phyloP scores from a whole-genome alignment of 2,329 filamentous ascomycete species.

The Xylariaceae sp. region DNA sequence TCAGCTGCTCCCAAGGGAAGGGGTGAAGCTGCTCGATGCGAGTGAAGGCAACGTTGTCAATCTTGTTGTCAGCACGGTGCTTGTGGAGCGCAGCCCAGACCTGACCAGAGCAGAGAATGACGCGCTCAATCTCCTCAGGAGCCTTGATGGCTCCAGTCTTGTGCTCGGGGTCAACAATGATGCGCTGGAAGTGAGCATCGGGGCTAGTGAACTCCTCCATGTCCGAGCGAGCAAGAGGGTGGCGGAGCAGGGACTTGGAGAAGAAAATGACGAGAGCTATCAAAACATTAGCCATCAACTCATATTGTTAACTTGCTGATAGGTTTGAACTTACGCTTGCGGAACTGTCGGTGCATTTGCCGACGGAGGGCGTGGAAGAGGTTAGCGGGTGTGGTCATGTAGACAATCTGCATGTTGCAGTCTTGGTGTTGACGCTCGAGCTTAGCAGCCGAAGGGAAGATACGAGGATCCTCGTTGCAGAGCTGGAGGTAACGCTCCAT shows the following conservation, averaged over 20 bases:
- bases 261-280: slow-evolving; percentile 93
- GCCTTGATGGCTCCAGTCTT: slow-evolving; percentile 66
- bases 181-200: slow-evolving; percentile 92
- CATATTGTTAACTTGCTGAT: neutral
- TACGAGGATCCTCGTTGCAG: slow-evolving; percentile 92
- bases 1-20: slow-evolving; percentile 96
- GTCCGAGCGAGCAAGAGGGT: slow-evolving; percentile 82
- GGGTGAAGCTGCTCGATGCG: slow-evolving; percentile 97
- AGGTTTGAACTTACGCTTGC: slow-evolving; percentile 70
- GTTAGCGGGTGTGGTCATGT: slow-evolving; percentile 95
- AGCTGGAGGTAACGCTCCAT: slow-evolving; percentile 97
- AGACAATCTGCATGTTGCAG: slow-evolving; percentile 98
- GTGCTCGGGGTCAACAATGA: slow-evolving; percentile 87
- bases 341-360: slow-evolving; percentile 98
- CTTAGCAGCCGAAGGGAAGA: slow-evolving; percentile 84
- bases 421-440: slow-evolving; percentile 97
- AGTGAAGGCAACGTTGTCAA: slow-evolving; percentile 89
- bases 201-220: slow-evolving; percentile 82
- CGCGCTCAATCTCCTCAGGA: slow-evolving; percentile 83
- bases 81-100: slow-evolving; percentile 88
- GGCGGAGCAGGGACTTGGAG: slow-evolving; percentile 92
- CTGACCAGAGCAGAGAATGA: slow-evolving; percentile 91
- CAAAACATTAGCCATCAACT: slow-evolving; percentile 22
- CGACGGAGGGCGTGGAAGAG: slow-evolving; percentile 93
- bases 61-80: slow-evolving; percentile 78